A percentile compares a stretch with the other conserved stretches of the same genome.
Conservation (phyloP, 75 land plant species). For the Cupressus sempervirens region DNA sequence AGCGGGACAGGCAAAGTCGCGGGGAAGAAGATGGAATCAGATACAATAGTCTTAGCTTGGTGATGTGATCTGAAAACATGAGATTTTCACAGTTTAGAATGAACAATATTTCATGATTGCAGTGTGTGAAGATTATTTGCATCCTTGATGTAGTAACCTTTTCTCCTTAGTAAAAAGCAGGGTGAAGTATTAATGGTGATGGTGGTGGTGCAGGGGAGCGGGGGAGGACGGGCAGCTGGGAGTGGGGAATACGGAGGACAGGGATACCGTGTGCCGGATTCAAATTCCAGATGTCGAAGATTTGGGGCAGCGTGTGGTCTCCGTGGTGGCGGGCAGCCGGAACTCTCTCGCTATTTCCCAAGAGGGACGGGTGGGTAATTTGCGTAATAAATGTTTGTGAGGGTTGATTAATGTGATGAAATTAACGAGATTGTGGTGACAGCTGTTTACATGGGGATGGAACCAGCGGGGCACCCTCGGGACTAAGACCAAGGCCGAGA, state of each 20-base stretch:
- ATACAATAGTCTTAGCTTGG: neutral
- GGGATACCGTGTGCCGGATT: constrained; percentile 54
- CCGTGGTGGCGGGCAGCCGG: constrained; percentile 88
- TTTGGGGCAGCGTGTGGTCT: constrained; percentile 20
- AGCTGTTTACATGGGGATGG: constrained; percentile 99
- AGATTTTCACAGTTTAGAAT: too few species aligned
- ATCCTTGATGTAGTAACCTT: neutral
- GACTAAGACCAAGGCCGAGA: constrained; percentile 59
- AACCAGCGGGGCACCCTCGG: constrained; percentile 91
- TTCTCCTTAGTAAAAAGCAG: neutral
- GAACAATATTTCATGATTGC: too few species aligned
- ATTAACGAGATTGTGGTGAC: neutral
- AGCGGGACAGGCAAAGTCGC: neutral
- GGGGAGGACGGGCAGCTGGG: constrained; percentile 97
- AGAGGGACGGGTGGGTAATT: constrained; percentile 60
- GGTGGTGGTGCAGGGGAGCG: constrained; percentile 66
- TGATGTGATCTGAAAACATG: neutral
- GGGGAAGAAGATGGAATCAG: neutral
- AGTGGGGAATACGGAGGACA: constrained; percentile 67
- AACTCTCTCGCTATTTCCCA: constrained; percentile 84
- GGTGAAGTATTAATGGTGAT: neutral
- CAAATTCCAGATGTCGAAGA: constrained; percentile 29
- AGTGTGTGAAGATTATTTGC: too few species aligned
- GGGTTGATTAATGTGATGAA: neutral
- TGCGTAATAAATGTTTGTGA: neutral